These are phyloP conservation scores for Saccharomyces uvarum DNA, from an alignment of 1,139 yeast species.

Conservation along the genomic window DNA sequence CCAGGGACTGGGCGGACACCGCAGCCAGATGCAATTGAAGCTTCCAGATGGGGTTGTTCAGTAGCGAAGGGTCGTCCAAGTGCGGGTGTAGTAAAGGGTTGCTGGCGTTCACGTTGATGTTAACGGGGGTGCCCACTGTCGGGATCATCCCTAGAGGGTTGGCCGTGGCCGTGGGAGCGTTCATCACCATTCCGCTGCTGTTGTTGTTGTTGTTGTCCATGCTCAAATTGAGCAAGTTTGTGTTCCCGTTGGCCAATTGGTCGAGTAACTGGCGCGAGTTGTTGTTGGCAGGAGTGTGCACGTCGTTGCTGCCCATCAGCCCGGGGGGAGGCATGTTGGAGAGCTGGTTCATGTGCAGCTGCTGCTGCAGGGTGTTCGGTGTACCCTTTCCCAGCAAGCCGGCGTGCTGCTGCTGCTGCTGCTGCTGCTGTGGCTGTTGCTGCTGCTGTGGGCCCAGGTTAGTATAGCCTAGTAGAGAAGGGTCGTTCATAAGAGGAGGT, in stretches of 20 bases:
- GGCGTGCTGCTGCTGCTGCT: constrained; percentile 8
- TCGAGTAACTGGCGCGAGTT: constrained; percentile 16
- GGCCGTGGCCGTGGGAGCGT: not conserved
- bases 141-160: constrained; percentile 1
- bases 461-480: constrained; percentile 12
- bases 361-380: constrained; percentile 13
- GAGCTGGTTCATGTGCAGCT: constrained; percentile 9
- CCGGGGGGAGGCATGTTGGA: constrained; percentile 15
- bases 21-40: constrained; percentile 79
- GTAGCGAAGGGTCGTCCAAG: constrained; percentile 37
- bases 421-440: constrained; percentile 11
- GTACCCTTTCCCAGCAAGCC: constrained; percentile 13
- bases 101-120: constrained; percentile 25
- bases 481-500: constrained; percentile 10
- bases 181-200: not conserved
- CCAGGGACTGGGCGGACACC: constrained; percentile 61
- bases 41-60: constrained; percentile 67
- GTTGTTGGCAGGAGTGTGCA: constrained; percentile 1
- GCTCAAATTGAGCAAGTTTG: constrained; percentile 2
- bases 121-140: constrained; percentile 1
- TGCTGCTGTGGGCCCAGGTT: constrained; percentile 6
- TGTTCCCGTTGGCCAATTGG: constrained; percentile 11
- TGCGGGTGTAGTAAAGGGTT: constrained; percentile 38
- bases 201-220: constrained; percentile 5
- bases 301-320: constrained; percentile 7